phyloP scores from a whole-genome alignment of 2,329 filamentous ascomycete species.

The Chaetomiaceae sp. region DNA sequence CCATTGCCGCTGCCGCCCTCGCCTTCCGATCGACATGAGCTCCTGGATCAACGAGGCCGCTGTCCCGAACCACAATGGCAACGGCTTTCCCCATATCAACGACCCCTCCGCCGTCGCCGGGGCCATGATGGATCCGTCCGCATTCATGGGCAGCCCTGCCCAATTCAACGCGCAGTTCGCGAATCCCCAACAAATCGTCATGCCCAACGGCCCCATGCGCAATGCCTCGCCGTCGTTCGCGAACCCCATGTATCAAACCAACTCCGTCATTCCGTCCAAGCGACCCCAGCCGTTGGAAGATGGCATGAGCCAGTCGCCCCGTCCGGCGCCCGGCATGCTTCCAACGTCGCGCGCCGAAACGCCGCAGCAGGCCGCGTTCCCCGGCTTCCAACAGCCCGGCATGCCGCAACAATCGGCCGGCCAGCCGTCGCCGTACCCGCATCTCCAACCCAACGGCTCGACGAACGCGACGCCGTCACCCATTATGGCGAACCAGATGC shows the following conservation, averaged over 20 bases:
- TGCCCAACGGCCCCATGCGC: conserved; percentile 81
- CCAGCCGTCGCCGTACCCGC: conserved; percentile 70
- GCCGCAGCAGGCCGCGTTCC: conserved; percentile 71
- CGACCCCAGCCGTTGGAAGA: conserved; percentile 78
- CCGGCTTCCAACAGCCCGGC: conserved; percentile 61
- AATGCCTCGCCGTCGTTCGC: conserved; percentile 76
- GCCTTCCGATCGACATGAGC: conserved; percentile 53
- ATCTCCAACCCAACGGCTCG: conserved; percentile 76
- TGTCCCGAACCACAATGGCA: conserved; percentile 66
- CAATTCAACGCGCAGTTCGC: conserved; percentile 61
- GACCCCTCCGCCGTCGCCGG: conserved; percentile 52
- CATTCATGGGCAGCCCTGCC: conserved; percentile 56
- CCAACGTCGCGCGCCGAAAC: conserved; percentile 88
- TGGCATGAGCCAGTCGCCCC: conserved; percentile 76
- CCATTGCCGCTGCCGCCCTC: conserved; percentile 25
- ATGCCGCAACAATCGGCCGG: conserved; percentile 59
- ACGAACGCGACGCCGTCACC: conserved; percentile 87
- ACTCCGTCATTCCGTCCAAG: conserved; percentile 85
- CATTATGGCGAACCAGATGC: conserved; percentile 78
- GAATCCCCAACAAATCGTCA: conserved; percentile 56
- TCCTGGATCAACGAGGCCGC: conserved; percentile 68
- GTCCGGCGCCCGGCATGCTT: conserved; percentile 67
- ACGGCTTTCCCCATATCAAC: conserved; percentile 61
- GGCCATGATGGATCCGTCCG: conserved; percentile 62
- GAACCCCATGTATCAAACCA: conserved; percentile 76